Conservation (phyloP, 1,284 basidiomycete genomes). For the Laetiporus sulphureus region DNA sequence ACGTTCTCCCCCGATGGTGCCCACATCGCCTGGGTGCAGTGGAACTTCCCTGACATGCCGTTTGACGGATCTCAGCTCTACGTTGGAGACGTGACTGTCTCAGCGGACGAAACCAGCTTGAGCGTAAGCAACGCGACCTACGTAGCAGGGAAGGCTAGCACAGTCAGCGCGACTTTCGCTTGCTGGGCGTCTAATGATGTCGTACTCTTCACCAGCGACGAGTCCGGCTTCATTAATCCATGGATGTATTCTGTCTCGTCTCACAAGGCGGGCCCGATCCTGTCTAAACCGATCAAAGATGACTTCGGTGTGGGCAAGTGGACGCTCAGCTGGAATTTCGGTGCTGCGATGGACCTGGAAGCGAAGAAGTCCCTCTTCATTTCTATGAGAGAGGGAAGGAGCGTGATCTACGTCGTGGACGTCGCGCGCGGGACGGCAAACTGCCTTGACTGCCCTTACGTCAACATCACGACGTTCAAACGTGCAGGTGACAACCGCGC, state of each 20-base stretch:
- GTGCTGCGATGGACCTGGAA: conserved; percentile 39
- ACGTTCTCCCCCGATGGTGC: conserved; percentile 63
- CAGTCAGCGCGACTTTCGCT: conserved; percentile 46
- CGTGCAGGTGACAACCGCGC: conserved; percentile 30
- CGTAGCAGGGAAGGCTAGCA: conserved; percentile 33
- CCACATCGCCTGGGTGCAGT: conserved; percentile 63
- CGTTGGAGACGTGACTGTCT: conserved; percentile 36
- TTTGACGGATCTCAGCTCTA: conserved; percentile 67
- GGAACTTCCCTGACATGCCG: conserved; percentile 78
- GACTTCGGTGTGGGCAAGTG: conserved; percentile 60
- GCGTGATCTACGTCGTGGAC: conserved; percentile 41
- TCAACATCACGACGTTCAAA: conserved; percentile 35
- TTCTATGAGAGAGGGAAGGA: conserved; percentile 42
- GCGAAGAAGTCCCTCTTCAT: conserved; percentile 37
- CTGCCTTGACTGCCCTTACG: conserved; percentile 39
- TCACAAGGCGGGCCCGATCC: conserved; percentile 32
- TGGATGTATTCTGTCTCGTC: conserved; percentile 41
- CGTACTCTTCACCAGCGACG: conserved; percentile 64
- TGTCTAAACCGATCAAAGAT: conserved; percentile 37
- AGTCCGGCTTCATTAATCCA: conserved; percentile 65
- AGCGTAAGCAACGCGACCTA: conserved; percentile 38
- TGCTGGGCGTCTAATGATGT: conserved; percentile 53
- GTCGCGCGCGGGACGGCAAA: conserved; percentile 27
- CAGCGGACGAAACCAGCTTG: conserved; percentile 17
- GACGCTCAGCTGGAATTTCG: conserved; percentile 46